These are phyloP conservation scores for Candida golubevii DNA, from an alignment of 805 yeast species.

Conservation along the genomic window DNA sequence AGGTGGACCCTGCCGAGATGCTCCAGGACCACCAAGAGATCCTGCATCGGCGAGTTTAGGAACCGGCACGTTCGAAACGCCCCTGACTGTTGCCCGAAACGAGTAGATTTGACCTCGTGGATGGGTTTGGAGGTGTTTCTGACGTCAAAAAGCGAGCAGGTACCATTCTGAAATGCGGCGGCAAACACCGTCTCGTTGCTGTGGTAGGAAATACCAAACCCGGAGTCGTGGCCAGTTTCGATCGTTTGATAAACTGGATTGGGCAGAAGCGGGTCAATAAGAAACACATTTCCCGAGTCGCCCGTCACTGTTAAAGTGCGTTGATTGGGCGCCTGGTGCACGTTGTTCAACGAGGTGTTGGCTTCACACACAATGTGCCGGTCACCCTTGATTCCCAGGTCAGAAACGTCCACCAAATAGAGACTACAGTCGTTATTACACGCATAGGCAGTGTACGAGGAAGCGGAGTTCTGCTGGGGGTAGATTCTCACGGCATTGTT, in stretches of 20 bases:
- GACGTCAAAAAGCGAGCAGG: slow-evolving; percentile 70
- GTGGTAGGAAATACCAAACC: slow-evolving; percentile 77
- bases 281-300: slow-evolving; percentile 63
- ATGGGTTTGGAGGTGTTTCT: slow-evolving; percentile 54
- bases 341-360: slow-evolving; percentile 71
- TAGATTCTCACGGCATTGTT: slow-evolving; percentile 71
- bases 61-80: slow-evolving; percentile 61
- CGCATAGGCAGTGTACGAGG: slow-evolving; percentile 53
- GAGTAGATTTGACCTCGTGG: slow-evolving; percentile 54
- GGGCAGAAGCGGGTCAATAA: slow-evolving; percentile 44
- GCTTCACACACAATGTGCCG: slow-evolving; percentile 43
- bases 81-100: slow-evolving; percentile 52
- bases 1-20: slow-evolving; percentile 86
- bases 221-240: slow-evolving; percentile 65
- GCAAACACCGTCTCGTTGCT: slow-evolving; percentile 73
- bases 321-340: slow-evolving; percentile 51
- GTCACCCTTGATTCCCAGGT: slow-evolving; percentile 40
- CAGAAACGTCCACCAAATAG: slow-evolving; percentile 57
- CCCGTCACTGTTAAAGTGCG: slow-evolving; percentile 56
- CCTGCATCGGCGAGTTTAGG: slow-evolving; percentile 61
- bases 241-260: slow-evolving; percentile 35
- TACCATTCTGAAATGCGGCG: slow-evolving; percentile 83
- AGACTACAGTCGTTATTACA: slow-evolving; percentile 82
- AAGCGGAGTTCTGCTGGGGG: slow-evolving; percentile 17
- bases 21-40: slow-evolving; percentile 71